Evolutionary conservation across 257 asterid species (phyloP), one percentile per base, ranked within the genome.

Genomic region (Gentiana straminea): DNA sequence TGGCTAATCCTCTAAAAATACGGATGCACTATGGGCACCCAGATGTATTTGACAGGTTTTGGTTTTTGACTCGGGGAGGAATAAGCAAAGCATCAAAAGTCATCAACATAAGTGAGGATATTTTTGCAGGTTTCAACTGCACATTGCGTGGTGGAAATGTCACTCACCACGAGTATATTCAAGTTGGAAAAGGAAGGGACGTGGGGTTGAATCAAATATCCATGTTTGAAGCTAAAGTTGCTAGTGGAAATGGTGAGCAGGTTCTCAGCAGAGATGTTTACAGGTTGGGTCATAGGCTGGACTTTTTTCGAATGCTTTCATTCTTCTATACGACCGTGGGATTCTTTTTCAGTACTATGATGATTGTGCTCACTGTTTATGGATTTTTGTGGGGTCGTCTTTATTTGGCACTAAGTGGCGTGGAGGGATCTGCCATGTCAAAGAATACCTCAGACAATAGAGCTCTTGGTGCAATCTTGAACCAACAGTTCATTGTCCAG

Each of bases 11-110:
- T 33, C 69, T 92, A 84, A 92, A 92, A 81, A 70, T 92, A 58
- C 93, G 97, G 35, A 87, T 92, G 98, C 98, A 92, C 78, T 88
- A 92, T 60, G 98, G 98, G 55, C 98, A 92, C 63, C 98, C 98
- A 4, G 98, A 92, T 73, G 97, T 92, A 69, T 92, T 92, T 52
- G 94, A 92, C 74, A 81, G 98, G 77, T 88, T 92, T 78, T 92
- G 98, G 98, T 92, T 92, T 77, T 67, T 92, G 78, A 85, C 97
- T 48, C 85, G 98, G 46, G 98, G 97, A 64, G 98, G 98, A 72
- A 69, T 92, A 65, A 92, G 98, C 93, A 92, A 92, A 73, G 98
- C 98, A 73, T 92, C 98, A 53, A 77, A 85, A 66, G 95, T 92
- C 60, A 92, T 92, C 65, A 92, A 92, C 68, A 92, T 92, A 68